Base-by-base conservation (phyloP, 495 filamentous ascomycete species). In the Penicillium dipodomyicola region DNA sequence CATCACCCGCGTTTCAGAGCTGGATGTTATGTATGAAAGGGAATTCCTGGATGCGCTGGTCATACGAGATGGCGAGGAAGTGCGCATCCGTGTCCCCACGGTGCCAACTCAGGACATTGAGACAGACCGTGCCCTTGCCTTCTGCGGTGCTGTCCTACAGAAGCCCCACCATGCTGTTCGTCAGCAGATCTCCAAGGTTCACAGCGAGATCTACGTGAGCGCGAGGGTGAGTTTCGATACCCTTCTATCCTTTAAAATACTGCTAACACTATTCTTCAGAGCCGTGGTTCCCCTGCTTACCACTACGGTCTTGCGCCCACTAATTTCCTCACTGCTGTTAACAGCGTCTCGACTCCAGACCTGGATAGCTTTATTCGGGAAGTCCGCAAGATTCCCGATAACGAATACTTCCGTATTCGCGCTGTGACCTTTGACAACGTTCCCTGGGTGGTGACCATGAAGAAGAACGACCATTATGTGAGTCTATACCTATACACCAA, bases 391-490 rank as follows among this genome's bases (percentile, higher is more conserved):
- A 96, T 99, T 63, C 89, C 89, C 0, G 92, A 99, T 62, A 97
- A 97, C 70, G 94, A 90, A 3, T 99, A 98, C 75, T 97, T 98
- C 85, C 84, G 95, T 22, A 79, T 99, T 14, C 87, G 89, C 58
- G 90, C 92, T 10, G 89, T 96, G 67, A 97, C 94, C 2, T 99
- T 97, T 65, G 94, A 99, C 68, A 95, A 94, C 59, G 91, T 97
- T 15, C 93, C 92, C 14, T 99, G 92, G 88, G 90, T 97, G 23
- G 89, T 94, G 19, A 97, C 93, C 25, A 97, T 99, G 86, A 99
- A 99, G 85, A 99, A 99, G 84, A 95, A 96, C 69, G 95, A 99
- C 70, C 94, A 99, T 72, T 99, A 99, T 68, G 81, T 84, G 64
- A 71, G 77, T 67, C 37, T 22, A 45, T 20, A 11, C 41, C 5